Base-by-base conservation (phyloP, 2,329 filamentous ascomycete genomes). In the Phaeosphaeriaceae sp. region DNA sequence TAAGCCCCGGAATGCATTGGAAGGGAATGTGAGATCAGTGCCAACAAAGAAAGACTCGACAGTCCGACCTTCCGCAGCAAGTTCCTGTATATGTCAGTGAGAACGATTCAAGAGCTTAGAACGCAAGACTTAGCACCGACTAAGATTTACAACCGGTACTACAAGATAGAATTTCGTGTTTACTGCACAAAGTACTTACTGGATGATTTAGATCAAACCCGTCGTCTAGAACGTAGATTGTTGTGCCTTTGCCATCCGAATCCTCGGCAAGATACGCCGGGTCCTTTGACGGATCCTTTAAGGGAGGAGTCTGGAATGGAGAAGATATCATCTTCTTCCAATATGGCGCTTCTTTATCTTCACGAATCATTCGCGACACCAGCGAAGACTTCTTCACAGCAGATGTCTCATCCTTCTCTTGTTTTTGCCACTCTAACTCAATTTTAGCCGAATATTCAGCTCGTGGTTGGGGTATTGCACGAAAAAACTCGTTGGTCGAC, bases 251-350 rank as follows among this genome's bases (percentile, higher is more conserved):
- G 1, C 52, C 52, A 7, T 35, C 42, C 8, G 43, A 47, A 8
- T 52, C 40, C 32, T 56, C 52, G 7, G 21, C 38, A 4, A 39
- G 21, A 13, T 52, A 56, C 3, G 38, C 20, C 1, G 45, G 49
- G 17, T 51, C 42, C 11, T 33, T n/a, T 6, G 40, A 33, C 11
- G 28, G 28, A 34, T 15, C 16, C 13, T 6, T 2, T 13, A 18
- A 29, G 2, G 17, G 26, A 16, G 37, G 12, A 17, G 4, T 28
- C 32, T 26, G 26, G 9, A 40, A 15, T 9, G 42, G 41, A 11
- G 48, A 32, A 9, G 48, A 46, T 16, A 54, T 50, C 51, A 54
- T 50, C 15, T 40, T 54, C 33, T 50, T 46, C 50, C 50, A 54
- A n/a, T 42, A 50, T 15, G 42, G 46, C 6, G 46, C 42, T 15